Base-by-base conservation (phyloP, 148 eudicot genomes). In the Persicaria maculosa region DNA sequence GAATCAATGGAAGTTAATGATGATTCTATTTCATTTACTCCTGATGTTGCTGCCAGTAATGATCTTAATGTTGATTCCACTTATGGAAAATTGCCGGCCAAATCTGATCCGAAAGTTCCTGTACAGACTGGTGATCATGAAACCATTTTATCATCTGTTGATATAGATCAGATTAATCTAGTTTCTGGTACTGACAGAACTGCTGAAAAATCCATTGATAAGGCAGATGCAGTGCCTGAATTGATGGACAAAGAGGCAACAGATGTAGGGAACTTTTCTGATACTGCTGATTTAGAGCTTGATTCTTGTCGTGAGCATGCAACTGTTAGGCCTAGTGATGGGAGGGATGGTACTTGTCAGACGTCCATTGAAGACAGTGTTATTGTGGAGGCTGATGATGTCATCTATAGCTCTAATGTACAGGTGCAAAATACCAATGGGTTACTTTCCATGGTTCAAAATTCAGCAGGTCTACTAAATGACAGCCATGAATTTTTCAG, bases 251-350 rank as follows among this genome's bases (percentile, higher is more conserved):
- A 84, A 73, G 70, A 79, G 16, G 72, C 74, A 44, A 75, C 73
- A 65, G 69, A 22, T 6, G 19, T 80, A 17, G 85, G 79, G 57
- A 79, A 79, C 76, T 76, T 75, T 74, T 68, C 57, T 52, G 85
- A 71, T 64, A 59, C 9, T 40, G 79, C 71, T 68, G 73, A 74
- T 43, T 79, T 74, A 67, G 74, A 82, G 74, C 68, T 75, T 65
- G 77, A 73, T 77, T 53, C 44, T 74, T 77, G 52, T 76, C 80
- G 82, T 52, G 84, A 67, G 75, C 62, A 80, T 73, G 88, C 81
- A 78, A 76, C 73, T 81, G 58, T 71, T 43, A 17, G 75, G 68
- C 40, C 81, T 31, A 79, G 50, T 59, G 77, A 78, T 62, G 78
- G 77, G 50, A 76, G 74, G 78, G 80, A 74, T 58, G 78, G 53